A percentile compares a stretch with the other conserved stretches of the same genome.
These are phyloP conservation scores for Clonostachys solani DNA, from an alignment of 2,329 filamentous ascomycete genomes.

Conservation along the genomic window DNA sequence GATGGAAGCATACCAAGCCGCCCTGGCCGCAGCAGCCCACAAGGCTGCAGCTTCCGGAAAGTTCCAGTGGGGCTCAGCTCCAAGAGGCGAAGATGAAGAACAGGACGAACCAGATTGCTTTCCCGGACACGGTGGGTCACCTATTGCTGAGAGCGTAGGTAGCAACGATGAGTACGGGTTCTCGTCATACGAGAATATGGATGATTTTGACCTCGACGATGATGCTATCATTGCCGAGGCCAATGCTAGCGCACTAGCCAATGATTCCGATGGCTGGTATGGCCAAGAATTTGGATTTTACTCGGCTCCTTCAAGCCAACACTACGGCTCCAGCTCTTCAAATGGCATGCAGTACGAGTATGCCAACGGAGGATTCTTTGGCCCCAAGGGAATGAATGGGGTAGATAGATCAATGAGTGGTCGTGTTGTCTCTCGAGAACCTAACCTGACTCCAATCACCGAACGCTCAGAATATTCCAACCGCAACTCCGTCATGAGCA, in stretches of 20 bases:
- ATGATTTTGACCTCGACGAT: constrained; percentile 70
- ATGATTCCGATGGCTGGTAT: constrained; percentile 91
- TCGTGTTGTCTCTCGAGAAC: constrained; percentile 71
- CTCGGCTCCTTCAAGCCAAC: constrained; percentile 48
- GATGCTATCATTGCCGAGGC: constrained; percentile 92
- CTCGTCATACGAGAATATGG: constrained; percentile 56
- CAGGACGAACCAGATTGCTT: too few relatives aligned
- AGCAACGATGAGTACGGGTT: constrained; percentile 55
- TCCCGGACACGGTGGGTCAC: background rate
- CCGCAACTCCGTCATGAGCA: constrained; percentile 81
- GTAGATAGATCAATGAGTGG: constrained; percentile 69
- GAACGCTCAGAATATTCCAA: constrained; percentile 96
- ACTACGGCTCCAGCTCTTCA: constrained; percentile 18
- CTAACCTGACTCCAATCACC: constrained; percentile 92
- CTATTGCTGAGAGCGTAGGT: constrained; percentile 1
- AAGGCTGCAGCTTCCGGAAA: constrained; percentile 72
- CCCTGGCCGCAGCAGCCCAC: constrained; percentile 76
- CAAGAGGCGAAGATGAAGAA: constrained; percentile 8
- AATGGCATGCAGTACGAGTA: constrained; percentile 41
- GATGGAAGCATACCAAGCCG: constrained; percentile 72
- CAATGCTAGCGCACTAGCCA: constrained; percentile 88
- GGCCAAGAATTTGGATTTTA: constrained; percentile 97
- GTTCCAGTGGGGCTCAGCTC: constrained; percentile 58
- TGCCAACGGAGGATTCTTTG: constrained; percentile 85
- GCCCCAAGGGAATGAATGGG: constrained; percentile 54